Evolutionary conservation across 129 eudicot species (phyloP), one percentile per base, ranked within the genome.

Genomic region (Flaveria brownii): DNA sequence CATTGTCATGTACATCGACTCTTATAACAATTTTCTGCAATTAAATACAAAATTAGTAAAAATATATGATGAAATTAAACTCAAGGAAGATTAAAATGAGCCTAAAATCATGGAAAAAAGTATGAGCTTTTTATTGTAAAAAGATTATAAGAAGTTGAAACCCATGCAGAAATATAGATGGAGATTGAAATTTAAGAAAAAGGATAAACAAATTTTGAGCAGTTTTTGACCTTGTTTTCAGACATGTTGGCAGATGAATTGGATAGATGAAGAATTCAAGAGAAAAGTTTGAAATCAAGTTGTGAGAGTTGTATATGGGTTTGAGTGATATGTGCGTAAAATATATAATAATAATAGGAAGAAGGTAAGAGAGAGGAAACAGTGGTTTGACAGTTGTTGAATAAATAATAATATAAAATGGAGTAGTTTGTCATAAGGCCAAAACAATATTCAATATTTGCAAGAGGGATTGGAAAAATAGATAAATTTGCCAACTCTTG

Each of bases 141-240:
- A 16, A 60, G 28, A n/a, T 76, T 46, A 54, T 36, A 50, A 66
- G 45, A 11, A 23, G 15, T 2, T 10, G 51, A 57, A 54, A 66
- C 28, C 10, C 30, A 74, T 56, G 15, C 56, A 17, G 61, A 41
- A 52, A 66, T 41, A 23, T n/a, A 5, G 45, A 50, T 4, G 17
- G 47, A 41, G 41, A 52, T n/a, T 26, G 23, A 64, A 22, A 66
- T 25, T 11, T 6, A 1, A 5, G 14, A 11, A 20, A 2, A 45
- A 64, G 5, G 10, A 10, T n/a, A 16, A 54, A 4, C 14, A 10
- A 14, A 49, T 2, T 6, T 6, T 45, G 16, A 67, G 43, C 52
- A 73, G 70, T 68, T 52, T 25, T 63, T 81, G 41, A 81, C 85
- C 85, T 81, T 81, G 76, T 55, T 52, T 60, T 81, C 84, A 81